Evolutionary conservation across 2,329 filamentous ascomycete genomes (phyloP).

Genomic region (Chaetomiaceae sp.): DNA sequence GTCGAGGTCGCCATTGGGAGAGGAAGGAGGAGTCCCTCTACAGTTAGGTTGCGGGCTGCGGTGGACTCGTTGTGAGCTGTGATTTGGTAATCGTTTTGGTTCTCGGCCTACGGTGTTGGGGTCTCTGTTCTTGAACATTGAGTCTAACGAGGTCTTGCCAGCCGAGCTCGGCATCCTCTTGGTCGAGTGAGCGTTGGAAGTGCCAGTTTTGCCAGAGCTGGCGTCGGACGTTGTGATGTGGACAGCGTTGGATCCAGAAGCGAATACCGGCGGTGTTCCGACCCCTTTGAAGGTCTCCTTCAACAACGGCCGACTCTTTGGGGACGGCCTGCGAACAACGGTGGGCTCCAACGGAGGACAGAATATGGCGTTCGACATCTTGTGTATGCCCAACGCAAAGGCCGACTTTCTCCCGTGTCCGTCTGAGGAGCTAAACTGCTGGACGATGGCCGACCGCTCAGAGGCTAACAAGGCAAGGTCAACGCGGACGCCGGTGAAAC

Average conservation of each 20-base stretch:
- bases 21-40: not conserved
- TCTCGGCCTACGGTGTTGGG: conserved; percentile 11
- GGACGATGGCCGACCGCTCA: conserved; percentile 21
- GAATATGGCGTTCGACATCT: conserved; percentile 39
- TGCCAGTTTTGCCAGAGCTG: conserved; percentile 23
- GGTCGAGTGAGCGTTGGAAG: conserved; percentile 21
- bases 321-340: conserved; percentile 39
- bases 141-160: too few species aligned
- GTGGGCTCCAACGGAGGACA: conserved; percentile 39
- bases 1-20: conserved; percentile 19
- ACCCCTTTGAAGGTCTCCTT: conserved; percentile 18
- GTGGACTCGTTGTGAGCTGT: conserved; percentile 17
- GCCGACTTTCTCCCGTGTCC: conserved; percentile 17
- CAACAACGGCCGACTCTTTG: conserved; percentile 36
- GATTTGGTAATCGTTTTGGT: conserved; percentile 15
- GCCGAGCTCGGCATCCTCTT: conserved; percentile 32
- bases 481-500: not conserved
- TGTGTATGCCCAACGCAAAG: conserved; percentile 27
- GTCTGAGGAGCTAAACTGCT: not conserved
- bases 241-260: not conserved
- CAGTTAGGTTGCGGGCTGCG: not conserved
- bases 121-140: conserved; percentile 33
- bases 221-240: conserved; percentile 12
- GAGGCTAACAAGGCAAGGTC: conserved; percentile 5
- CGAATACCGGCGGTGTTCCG: conserved; percentile 17